A percentile compares a stretch with the other conserved stretches of the same genome.
phyloP scores from a whole-genome alignment of 768 basidiomycete species.

The Psilocybe cubensis region DNA sequence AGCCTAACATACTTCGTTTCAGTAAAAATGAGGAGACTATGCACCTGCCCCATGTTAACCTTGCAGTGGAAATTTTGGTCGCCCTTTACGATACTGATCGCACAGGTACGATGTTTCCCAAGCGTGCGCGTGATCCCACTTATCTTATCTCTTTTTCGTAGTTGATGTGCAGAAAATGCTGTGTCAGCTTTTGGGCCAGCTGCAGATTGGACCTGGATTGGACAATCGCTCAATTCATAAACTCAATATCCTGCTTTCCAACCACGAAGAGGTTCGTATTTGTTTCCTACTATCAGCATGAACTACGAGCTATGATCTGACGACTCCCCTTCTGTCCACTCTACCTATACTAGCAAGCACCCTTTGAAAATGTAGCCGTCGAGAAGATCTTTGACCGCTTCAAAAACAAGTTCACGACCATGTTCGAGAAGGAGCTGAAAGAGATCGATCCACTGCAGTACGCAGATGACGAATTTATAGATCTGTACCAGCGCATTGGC shows the following conservation, averaged over 20 bases:
- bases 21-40: conserved; percentile 13
- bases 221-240: conserved; percentile 45
- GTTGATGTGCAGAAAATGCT: conserved; percentile 66
- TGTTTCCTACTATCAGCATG: no score
- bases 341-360: conserved; percentile 49
- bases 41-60: conserved; percentile 52
- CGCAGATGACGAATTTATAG: conserved; percentile 44
- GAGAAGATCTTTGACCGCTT: conserved; percentile 62
- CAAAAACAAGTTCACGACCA: conserved; percentile 44
- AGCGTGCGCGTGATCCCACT: not conserved
- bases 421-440: conserved; percentile 45
- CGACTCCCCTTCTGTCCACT: no score
- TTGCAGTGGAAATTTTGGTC: conserved; percentile 58
- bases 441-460: conserved; percentile 37
- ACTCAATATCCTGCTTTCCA: conserved; percentile 49
- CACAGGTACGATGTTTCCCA: conserved; percentile 37
- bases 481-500: conserved; percentile 46
- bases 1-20: conserved; percentile 6
- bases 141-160: conserved; percentile 22
- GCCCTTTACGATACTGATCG: conserved; percentile 51
- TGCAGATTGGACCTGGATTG: conserved; percentile 49
- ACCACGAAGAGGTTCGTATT: conserved; percentile 49
- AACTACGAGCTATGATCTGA: no score
- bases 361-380: conserved; percentile 55
- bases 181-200: conserved; percentile 64